Conservation (phyloP, 2,329 filamentous ascomycete genomes). For the Penicillium vulpinum region DNA sequence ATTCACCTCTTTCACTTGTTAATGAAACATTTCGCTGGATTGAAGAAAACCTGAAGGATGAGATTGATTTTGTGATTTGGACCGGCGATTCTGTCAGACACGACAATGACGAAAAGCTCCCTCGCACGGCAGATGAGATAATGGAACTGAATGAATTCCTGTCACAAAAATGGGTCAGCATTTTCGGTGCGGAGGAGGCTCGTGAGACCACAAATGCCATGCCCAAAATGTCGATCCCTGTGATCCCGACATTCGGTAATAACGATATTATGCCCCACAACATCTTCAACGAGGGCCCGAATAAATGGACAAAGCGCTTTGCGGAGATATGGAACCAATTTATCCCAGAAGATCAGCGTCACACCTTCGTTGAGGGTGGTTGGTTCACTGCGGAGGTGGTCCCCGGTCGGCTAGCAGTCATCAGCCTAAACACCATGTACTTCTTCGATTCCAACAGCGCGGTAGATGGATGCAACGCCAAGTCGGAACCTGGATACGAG, state of each 20-base stretch:
- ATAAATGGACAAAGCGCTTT: conserved; percentile 78
- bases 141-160: conserved; percentile 73
- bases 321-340: conserved; percentile 78
- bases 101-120: conserved; percentile 79
- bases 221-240: conserved; percentile 68
- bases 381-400: conserved; percentile 96
- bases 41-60: conserved; percentile 69
- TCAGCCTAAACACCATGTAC: conserved; percentile 95
- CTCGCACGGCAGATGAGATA: conserved; percentile 75
- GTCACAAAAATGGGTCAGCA: conserved; percentile 71
- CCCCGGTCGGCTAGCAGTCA: conserved; percentile 77
- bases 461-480: conserved; percentile 82
- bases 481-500: conserved; percentile 82
- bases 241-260: conserved; percentile 90
- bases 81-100: conserved; percentile 88
- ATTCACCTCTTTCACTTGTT: conserved; percentile 75
- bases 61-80: conserved; percentile 89
- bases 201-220: conserved; percentile 45
- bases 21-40: conserved; percentile 93
- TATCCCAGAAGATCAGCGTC: conserved; percentile 87
- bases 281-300: conserved; percentile 81
- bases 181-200: conserved; percentile 61
- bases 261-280: conserved; percentile 98
- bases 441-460: conserved; percentile 92
- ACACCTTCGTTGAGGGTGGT: conserved; percentile 86